Base-by-base conservation (phyloP, 1,139 yeast species). In the Kodamaea derodonti region DNA sequence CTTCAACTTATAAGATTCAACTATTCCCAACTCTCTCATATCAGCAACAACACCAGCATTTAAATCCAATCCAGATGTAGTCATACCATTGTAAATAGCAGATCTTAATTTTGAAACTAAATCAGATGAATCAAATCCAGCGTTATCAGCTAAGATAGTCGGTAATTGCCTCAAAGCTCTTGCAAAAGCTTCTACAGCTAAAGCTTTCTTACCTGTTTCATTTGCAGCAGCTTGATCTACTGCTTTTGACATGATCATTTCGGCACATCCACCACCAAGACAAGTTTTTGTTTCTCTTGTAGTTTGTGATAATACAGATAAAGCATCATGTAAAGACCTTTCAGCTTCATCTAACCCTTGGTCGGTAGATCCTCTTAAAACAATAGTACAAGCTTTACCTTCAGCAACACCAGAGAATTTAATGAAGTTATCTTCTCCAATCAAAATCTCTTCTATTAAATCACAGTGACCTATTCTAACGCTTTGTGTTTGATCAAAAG, bases 221-320 rank as follows among this genome's bases (percentile, higher is more conserved):
- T 86, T 88, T 51, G 94, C 95, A 17, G 97, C 97, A 32, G 83
- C 86, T 45, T 86, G 88, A 49, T 94, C 98, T 24, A 92, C 97
- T 5, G 98, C 97, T 61, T 86, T 87, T 10, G 97, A 84, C 98
- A 92, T 92, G 50, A 87, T 72, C 96, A 92, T 90, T 63, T 92
- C 99, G 4, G 97, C 81, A 57, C 97, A 90, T 18, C 99, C 99
- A 46, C 97, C 99, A 38, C 99, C 99, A 32, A 92, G 74, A 25
- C 94, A 94, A 2, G 97, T 88, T 58, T 90, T 80, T n/a, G 97
- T 85, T 53, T 88, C 96, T 48, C 72, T 80, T 1, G 97, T 92
- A 12, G 98, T 92, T 65, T 94, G 98, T 1, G 97, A 87, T 39
- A 92, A 72, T 11, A 92, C 98, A 2, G 96, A 86, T 40, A 92